These are phyloP conservation scores for Eucalyptus curtisii DNA, from an alignment of 345 rosid genomes.

Conservation along the genomic window DNA sequence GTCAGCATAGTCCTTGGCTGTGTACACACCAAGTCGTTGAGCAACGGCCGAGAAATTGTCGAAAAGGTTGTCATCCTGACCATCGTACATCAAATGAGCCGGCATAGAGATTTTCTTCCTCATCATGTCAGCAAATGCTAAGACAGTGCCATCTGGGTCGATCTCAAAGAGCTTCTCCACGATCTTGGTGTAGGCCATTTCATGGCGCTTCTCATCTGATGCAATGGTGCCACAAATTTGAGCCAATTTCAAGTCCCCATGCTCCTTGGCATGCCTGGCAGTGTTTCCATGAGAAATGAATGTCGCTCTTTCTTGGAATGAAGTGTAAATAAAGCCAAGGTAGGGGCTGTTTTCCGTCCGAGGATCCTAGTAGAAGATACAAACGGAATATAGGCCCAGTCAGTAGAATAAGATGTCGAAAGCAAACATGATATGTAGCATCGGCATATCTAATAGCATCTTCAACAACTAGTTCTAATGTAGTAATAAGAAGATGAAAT, in stretches of 20 bases:
- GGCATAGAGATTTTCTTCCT: constrained; percentile 96
- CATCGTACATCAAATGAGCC: constrained; percentile 91
- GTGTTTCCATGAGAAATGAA: constrained; percentile 95
- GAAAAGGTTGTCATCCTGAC: constrained; percentile 58
- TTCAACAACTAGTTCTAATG: not conserved
- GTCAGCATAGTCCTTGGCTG: constrained; percentile 82
- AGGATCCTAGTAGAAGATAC: constrained; percentile 45
- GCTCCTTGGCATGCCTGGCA: constrained; percentile 79
- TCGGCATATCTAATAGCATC: not conserved
- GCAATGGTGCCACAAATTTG: constrained; percentile 89
- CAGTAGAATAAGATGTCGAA: not conserved
- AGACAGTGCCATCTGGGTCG: constrained; percentile 74
- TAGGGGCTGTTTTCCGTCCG: constrained; percentile 82
- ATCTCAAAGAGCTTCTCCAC: constrained; percentile 83
- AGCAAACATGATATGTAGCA: not conserved
- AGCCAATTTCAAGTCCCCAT: constrained; percentile 72
- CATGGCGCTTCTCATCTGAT: constrained; percentile 91
- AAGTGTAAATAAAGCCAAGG: constrained; percentile 84
- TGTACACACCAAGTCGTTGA: constrained; percentile 81
- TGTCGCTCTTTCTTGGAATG: constrained; percentile 97
- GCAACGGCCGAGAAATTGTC: constrained; percentile 85
- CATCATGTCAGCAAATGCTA: constrained; percentile 94
- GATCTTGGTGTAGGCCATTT: constrained; percentile 84
- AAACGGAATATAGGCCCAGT: not conserved
- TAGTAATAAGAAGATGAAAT: not conserved